phyloP scores from a whole-genome alignment of 1,284 basidiomycete genomes.

The Porogramme epimiltina region DNA sequence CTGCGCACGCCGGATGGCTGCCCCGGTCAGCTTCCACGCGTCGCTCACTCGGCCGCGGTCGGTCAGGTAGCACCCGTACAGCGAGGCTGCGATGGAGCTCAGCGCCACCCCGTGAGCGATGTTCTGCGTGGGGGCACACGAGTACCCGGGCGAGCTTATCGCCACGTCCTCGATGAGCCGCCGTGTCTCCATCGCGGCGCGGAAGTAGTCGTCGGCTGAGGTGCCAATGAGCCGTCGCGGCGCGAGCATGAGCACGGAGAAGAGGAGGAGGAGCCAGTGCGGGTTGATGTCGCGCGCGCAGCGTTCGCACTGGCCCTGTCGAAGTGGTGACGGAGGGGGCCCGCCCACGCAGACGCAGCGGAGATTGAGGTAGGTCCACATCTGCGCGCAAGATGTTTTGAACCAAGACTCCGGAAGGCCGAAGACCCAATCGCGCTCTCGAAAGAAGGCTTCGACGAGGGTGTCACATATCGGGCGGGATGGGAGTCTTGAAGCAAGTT shows the following conservation, averaged over 20 bases:
- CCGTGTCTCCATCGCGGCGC: conserved; percentile 44
- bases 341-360: conserved; percentile 27
- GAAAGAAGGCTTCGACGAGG: conserved; percentile 44
- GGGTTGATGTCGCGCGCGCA: conserved; percentile 42
- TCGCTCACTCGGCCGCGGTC: conserved; percentile 51
- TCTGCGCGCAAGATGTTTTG: conserved; percentile 38
- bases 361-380: conserved; percentile 46
- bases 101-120: conserved; percentile 49
- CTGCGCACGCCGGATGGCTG: conserved; percentile 45
- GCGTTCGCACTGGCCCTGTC: too few species aligned
- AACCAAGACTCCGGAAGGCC: conserved; percentile 54
- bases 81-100: conserved; percentile 46
- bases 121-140: conserved; percentile 34
- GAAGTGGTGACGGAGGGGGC: too few species aligned
- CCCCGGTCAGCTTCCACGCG: conserved; percentile 54
- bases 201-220: conserved; percentile 41
- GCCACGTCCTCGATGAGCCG: conserved; percentile 48
- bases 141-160: conserved; percentile 39
- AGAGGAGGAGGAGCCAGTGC: conserved; percentile 51
- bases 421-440: conserved; percentile 50
- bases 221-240: conserved; percentile 31
- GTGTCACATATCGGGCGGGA: conserved; percentile 33
- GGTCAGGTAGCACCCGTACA: conserved; percentile 48
- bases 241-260: conserved; percentile 46
- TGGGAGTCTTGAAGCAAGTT: conserved; percentile 42